phyloP scores from a whole-genome alignment of 305 asterid genomes.

The Fraxinus sp. region DNA sequence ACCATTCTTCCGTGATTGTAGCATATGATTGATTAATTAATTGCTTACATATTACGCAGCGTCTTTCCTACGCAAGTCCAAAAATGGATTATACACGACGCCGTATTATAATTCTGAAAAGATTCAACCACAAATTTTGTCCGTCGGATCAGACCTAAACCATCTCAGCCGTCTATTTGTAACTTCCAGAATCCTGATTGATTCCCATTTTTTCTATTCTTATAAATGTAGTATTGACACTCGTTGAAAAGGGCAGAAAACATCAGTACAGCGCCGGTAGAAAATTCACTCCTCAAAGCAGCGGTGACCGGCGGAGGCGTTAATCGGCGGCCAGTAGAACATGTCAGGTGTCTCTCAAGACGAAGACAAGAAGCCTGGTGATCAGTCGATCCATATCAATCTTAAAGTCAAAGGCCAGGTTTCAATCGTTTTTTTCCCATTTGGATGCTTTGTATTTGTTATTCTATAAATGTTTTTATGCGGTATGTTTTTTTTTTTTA shows the following conservation, averaged over 20 bases:
- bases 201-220: not conserved
- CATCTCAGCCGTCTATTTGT: not conserved
- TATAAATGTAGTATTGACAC: not conserved
- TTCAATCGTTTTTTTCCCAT: not conserved
- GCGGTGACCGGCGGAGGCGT: not conserved
- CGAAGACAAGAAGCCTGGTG: not conserved
- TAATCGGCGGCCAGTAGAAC: not conserved
- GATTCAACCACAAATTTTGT: not conserved
- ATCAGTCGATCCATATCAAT: not conserved
- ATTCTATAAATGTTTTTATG: not conserved
- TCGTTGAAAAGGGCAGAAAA: not conserved
- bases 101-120: not conserved
- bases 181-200: not conserved
- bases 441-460: not conserved
- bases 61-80: not conserved
- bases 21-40: not conserved
- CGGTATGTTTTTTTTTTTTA: not conserved
- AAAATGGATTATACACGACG: not conserved
- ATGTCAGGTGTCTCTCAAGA: not conserved
- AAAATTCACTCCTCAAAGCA: not conserved
- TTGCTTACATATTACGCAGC: not conserved
- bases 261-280: not conserved
- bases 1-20: too few species aligned
- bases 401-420: slow-evolving; percentile 2
- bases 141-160: not conserved